Base-by-base conservation (phyloP, 2,329 filamentous ascomycete genomes). In the Hymenoscyphus repandus region DNA sequence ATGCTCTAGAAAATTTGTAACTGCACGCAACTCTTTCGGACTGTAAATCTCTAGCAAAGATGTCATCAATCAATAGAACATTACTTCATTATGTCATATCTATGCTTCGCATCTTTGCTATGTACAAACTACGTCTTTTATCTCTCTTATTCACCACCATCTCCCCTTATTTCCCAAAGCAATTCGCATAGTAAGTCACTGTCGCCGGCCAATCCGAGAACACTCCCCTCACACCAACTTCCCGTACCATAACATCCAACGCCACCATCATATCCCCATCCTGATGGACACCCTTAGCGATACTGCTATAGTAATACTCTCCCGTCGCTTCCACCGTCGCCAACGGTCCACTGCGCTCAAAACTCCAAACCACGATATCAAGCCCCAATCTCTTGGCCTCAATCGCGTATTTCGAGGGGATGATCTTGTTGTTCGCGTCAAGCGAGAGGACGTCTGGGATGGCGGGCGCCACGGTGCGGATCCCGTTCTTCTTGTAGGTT, bases 131-230 rank as follows among this genome's bases (percentile, higher is more conserved):
- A 2, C 31, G 6, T 6, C 30, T 11, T 34, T 36, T n/a, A 5
- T 37, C 18, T 10, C 12, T 15, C n/a, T n/a, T n/a, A n/a, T n/a
- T n/a, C n/a, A n/a, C n/a, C n/a, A n/a, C n/a, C n/a, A n/a, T n/a
- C n/a, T n/a, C n/a, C 17, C 18, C 11, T 30, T 32, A 37, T 27
- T 38, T 12, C 30, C 55, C 49, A 30, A 59, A 39, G 27, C 57
- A 59, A 37, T 59, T 59, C 9, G 57, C 57, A 52, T 53, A 59
- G 37, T 56, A 59, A 9, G 32, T 47, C 1, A 56, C 51, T 31
- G 53, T 54, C 20, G 46, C 50, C 6, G 49, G 40, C 57, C 57
- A 59, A 47, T 59, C 57, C 15, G 51, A 49, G 39, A 59, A 59
- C 2, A 59, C 47, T 5, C 43, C 53, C 38, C 49, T 53, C 34